Base-by-base conservation (phyloP, 2,329 filamentous ascomycete species). In the Hawksworthiomyces lignivorus region DNA sequence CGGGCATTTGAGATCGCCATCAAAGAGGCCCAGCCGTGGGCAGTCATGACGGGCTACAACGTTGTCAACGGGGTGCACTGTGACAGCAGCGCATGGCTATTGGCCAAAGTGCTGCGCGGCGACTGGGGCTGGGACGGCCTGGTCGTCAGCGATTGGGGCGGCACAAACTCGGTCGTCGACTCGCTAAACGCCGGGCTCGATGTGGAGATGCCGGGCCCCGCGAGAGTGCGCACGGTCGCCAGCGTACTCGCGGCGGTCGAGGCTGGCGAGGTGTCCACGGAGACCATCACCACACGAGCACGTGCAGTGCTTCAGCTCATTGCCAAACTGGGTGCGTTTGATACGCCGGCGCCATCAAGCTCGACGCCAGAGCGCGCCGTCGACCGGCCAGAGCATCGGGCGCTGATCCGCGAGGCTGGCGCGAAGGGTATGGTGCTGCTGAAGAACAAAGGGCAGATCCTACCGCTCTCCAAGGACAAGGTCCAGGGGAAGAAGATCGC, bases 1-100 rank as follows among this genome's bases (percentile, higher is more conserved):
- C 76, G 79, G 32, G 82, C 82, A 0, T 86, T 87, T 48, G 80
- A 86, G 61, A 83, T 86, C 52, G 80, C 80, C 1, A 67, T 85
- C 33, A 68, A 79, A 36, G 77, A 84, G 49, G 75, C 79, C 15
- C 80, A 82, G 44, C 78, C 80, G 4, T 81, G 77, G 77, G 78
- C 77, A 7, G 58, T 84, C 31, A 84, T 84, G 80, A 73, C 74
- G 5, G 77, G 77, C 2, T 84, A 84, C 54, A 83, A 84, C 50
- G 62, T 79, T 26, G 60, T 84, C 49, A 83, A 83, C 54, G 79
- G 79, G 4, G 58, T 73, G 5, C 75, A 79, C 50, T 69, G 73
- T 15, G 73, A 76, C 47, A 70, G 75, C 65, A 74, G 79, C 48
- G 60, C 56, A 14, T 64, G 72, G 39, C 70, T 69, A 0, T 60